phyloP scores from a whole-genome alignment of 2,329 filamentous ascomycete species.

The Penicillium sp. region DNA sequence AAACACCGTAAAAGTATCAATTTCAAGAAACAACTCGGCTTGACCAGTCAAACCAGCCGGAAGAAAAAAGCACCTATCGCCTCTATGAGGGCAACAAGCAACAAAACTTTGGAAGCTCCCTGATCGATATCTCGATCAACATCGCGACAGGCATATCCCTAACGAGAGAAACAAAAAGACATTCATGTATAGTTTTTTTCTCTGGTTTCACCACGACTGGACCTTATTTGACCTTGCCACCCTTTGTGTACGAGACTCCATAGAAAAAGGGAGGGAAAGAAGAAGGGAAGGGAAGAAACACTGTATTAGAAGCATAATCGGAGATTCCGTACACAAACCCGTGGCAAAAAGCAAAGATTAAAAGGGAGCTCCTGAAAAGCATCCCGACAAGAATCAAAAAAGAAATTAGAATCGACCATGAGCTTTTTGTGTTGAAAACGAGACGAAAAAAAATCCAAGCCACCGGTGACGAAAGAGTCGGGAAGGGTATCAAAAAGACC shows the following conservation, averaged over 20 bases:
- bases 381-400: conserved; percentile 8
- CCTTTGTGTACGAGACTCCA: conserved; percentile 2
- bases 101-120: not conserved
- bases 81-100: not conserved
- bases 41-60: conserved; percentile 5
- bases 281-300: conserved; percentile 2
- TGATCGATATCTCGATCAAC: not conserved
- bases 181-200: not conserved
- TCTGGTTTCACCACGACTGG: not conserved
- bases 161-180: not conserved
- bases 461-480: conserved; percentile 33
- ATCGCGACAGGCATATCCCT: not conserved
- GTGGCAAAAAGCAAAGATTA: conserved; percentile 18
- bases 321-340: conserved; percentile 22
- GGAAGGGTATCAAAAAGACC: conserved; percentile 43
- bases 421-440: conserved; percentile 19
- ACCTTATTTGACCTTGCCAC: conserved; percentile 7
- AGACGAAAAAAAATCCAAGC: conserved; percentile 24
- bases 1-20: not conserved
- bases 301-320: conserved; percentile 27
- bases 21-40: not conserved
- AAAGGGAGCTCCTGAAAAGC: conserved; percentile 13
- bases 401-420: conserved; percentile 18
- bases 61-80: not conserved
- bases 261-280: conserved; percentile 5